Evolutionary conservation across 192 early-diverging fungal genomes (phyloP), one percentile per base, ranked within the genome.

Genomic region (Rhizoclosmatium sp.): DNA sequence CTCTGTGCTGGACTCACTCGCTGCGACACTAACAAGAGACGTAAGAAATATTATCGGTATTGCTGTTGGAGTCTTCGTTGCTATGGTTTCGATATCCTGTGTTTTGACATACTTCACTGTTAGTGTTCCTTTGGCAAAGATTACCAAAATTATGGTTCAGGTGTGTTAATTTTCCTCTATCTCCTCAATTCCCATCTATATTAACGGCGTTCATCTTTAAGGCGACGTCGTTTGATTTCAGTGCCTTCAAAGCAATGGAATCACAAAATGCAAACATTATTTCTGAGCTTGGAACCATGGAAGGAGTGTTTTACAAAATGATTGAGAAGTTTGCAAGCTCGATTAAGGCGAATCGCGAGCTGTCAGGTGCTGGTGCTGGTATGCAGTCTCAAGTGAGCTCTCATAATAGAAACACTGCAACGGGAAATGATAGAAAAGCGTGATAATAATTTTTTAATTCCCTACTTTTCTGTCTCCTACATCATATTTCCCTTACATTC

Each of bases 181-280:
- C 31, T 31, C 31, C 31, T 31, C n/a, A 54, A 54, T 54, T 12
- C 51, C 51, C 14, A 9, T 4, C 9, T n/a, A n/a, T n/a, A 31
- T 31, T 31, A 31, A 31, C 31, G 0, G 0, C 31, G 0, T 31
- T 31, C 31, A 31, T 31, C 31, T 0, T 31, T 31, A 0, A 31
- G 31, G 31, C 31, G 31, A 31, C 31, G 31, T 31, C 31, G 0
- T 31, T 31, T 31, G 31, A 31, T 31, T 69, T 69, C 16, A 47
- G 31, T 3, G 66, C 66, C 2, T 69, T 69, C 66, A 69, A 69
- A 69, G 66, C 66, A 2, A 69, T 69, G 66, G 66, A 69, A n/a
- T 16, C 7, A 16, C 66, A 69, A 9, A 69, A 69, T 3, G 66
- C 31, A 42, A 69, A 69, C 42, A 45, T 69, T 14, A 69, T 69